Base-by-base conservation (phyloP, 257 asterid genomes). In the Catharanthus roseus region DNA sequence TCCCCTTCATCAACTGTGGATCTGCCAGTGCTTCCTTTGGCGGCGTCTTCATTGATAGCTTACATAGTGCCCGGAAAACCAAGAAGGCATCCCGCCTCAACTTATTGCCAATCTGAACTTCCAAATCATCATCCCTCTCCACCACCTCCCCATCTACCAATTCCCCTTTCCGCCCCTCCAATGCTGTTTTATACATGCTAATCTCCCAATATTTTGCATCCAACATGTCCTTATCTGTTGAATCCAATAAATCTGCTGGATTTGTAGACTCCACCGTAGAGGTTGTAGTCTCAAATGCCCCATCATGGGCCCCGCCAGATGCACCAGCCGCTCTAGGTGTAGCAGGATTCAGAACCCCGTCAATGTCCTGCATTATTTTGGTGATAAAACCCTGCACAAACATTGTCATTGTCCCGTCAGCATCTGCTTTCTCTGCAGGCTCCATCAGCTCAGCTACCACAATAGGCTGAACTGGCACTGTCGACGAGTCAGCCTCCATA, bases 151-250 rank as follows among this genome's bases (percentile, higher is more conserved):
- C 95, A 19, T 95, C 97, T 18, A 84, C 93, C 82, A 95, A 82
- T 81, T 95, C 99, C 69, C 96, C 99, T 84, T 91, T 95, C 86
- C 98, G 75, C 67, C 98, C 99, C 81, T 91, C 98, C 74, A 95
- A 76, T 1, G 99, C 99, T 4, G 97, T 88, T 85, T 95, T 95
- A 75, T 95, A 95, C 99, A 95, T 92, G 77, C 99, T 90, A 76
- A 95, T 92, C 90, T 95, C 99, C 99, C 99, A 95, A 75, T 91
- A 91, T 85, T 95, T 95, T 0, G 99, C 98, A 62, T 95, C 99
- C 86, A 95, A 77, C 99, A 95, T 95, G 82, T 95, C 99, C 89
- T 88, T 95, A 84, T 95, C 99, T 1, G 96, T 95, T 0, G 98
- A 95, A 76, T 92, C 99, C 90, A 95, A 83, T 84, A 95, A 87